Evolutionary conservation across 495 filamentous ascomycete species (phyloP).

Genomic region (Xylaria acuta): DNA sequence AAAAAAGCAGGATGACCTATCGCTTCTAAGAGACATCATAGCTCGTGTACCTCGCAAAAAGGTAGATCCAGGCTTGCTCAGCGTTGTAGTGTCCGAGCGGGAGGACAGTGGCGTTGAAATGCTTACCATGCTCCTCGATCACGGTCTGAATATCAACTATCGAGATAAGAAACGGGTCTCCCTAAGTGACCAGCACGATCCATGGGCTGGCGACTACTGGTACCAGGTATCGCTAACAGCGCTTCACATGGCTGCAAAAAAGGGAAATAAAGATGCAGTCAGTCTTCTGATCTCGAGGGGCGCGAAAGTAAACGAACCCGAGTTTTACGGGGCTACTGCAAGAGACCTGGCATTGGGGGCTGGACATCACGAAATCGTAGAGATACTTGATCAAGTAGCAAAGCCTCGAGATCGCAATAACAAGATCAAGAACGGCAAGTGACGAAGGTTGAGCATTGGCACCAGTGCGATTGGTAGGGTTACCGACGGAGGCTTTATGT

Average conservation of each 20-base stretch:
- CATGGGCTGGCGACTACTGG: neutral
- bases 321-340: neutral
- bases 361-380: constrained; percentile 10
- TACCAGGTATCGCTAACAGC: constrained; percentile 3
- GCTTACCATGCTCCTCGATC: constrained; percentile 10
- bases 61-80: neutral
- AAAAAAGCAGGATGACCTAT: neutral
- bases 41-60: neutral
- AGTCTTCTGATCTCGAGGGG: constrained; percentile 9
- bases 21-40: neutral
- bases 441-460: neutral
- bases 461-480: neutral
- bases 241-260: neutral
- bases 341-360: constrained; percentile 1
- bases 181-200: neutral
- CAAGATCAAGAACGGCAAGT: neutral
- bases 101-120: neutral
- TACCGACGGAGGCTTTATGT: neutral
- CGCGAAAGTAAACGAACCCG: constrained; percentile 1
- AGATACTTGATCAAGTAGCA: constrained; percentile 4
- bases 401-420: neutral
- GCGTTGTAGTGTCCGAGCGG: neutral
- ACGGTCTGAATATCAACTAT: constrained; percentile 10
- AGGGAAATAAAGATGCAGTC: constrained; percentile 12
- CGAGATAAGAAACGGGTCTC: neutral